A percentile compares a stretch with the other conserved stretches of the same genome.
Evolutionary conservation across 1,284 basidiomycete genomes (phyloP).

Genomic region (Calocybe gambosa): DNA sequence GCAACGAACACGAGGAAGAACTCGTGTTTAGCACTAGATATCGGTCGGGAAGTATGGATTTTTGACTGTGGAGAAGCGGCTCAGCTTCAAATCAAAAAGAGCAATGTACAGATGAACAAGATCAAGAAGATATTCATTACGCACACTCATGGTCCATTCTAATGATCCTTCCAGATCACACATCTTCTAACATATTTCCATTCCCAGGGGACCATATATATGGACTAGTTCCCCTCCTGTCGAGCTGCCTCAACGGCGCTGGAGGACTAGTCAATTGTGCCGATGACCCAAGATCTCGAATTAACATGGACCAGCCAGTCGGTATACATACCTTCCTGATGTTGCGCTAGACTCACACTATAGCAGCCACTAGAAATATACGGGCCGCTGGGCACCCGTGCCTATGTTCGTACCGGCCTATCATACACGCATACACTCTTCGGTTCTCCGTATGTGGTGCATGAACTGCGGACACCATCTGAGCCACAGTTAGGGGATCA

Average conservation of each 20-base stretch:
- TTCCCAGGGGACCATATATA: slow-evolving; percentile 78
- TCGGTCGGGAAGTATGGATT: slow-evolving; percentile 68
- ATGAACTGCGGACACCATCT: slow-evolving; percentile 70
- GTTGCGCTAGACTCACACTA: background rate
- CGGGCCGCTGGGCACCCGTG: slow-evolving; percentile 81
- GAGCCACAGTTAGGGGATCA: slow-evolving; percentile 47
- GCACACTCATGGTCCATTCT: slow-evolving; percentile 75
- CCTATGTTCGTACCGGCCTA: slow-evolving; percentile 73
- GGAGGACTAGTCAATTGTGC: slow-evolving; percentile 57
- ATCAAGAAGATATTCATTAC: slow-evolving; percentile 89
- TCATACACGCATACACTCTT: slow-evolving; percentile 69
- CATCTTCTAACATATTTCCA: background rate
- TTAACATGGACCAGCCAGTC: slow-evolving; percentile 28
- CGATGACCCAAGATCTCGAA: slow-evolving; percentile 48
- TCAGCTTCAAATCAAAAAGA: slow-evolving; percentile 73
- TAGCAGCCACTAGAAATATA: slow-evolving; percentile 74
- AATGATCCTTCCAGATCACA: background rate
- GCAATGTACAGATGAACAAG: slow-evolving; percentile 67
- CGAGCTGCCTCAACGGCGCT: slow-evolving; percentile 61
- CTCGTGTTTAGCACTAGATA: slow-evolving; percentile 59
- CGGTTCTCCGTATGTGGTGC: slow-evolving; percentile 76
- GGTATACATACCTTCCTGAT: slow-evolving; percentile 16
- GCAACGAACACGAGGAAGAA: slow-evolving; percentile 73
- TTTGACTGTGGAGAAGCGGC: slow-evolving; percentile 93
- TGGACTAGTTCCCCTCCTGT: slow-evolving; percentile 71